Conservation (phyloP, 139 green algal species). For the Chlorella sorokiniana region DNA sequence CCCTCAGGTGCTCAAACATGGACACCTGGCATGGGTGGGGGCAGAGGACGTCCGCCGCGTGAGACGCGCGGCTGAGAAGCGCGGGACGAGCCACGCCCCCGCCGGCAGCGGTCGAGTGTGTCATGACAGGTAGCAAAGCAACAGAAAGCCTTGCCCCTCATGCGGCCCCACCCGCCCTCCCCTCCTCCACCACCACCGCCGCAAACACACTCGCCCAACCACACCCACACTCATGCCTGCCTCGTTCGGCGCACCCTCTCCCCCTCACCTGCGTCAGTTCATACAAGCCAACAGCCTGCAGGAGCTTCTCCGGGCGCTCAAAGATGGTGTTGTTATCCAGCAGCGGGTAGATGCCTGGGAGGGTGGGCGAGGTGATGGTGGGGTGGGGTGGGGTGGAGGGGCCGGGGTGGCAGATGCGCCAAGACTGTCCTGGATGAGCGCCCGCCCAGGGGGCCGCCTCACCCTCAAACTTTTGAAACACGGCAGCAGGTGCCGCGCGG, state of each 20-base stretch:
- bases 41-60: not conserved
- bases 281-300: conserved; percentile 53
- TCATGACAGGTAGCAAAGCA: too few species aligned
- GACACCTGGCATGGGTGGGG: not conserved
- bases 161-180: too few species aligned
- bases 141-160: too few species aligned
- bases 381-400: not conserved
- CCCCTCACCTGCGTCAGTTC: conserved; percentile 54
- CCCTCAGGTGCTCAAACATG: conserved; percentile 28
- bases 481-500: not conserved
- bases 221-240: not conserved
- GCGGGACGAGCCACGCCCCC: too few species aligned
- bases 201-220: too few species aligned
- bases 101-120: too few species aligned
- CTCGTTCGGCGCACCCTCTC: too few species aligned
- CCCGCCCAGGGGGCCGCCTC: too few species aligned
- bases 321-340: conserved; percentile 39
- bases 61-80: too few species aligned
- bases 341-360: conserved; percentile 56
- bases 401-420: too few species aligned
- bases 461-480: conserved; percentile 16
- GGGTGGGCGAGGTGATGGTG: conserved; percentile 21
- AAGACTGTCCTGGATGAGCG: too few species aligned
- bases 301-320: conserved; percentile 48
- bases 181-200: too few species aligned